A percentile compares a stretch with the other conserved stretches of the same genome.
Evolutionary conservation across 2,329 filamentous ascomycete genomes (phyloP).

Genomic region (Trematosphaeria pertusa): DNA sequence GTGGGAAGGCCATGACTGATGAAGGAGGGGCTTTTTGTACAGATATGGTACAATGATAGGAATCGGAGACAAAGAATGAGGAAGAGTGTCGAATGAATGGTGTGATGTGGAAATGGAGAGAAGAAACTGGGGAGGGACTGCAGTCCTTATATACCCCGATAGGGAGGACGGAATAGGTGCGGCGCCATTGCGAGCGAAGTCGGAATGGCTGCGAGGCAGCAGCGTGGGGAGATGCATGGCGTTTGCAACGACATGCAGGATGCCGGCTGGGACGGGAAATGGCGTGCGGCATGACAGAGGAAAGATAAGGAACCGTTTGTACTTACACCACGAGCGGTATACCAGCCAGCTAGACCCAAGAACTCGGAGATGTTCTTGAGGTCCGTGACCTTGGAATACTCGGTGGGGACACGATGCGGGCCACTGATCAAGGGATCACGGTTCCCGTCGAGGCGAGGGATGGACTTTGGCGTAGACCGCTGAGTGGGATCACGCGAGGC

Average conservation of each 20-base stretch:
- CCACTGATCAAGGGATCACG: slow-evolving; percentile 30
- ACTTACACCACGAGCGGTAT: slow-evolving; percentile 47
- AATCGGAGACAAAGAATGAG: slow-evolving; percentile 4
- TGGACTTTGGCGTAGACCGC: slow-evolving; percentile 35
- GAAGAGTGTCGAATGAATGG: slow-evolving; percentile 6
- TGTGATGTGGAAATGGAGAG: background rate
- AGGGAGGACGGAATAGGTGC: no score
- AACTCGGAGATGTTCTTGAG: slow-evolving; percentile 48
- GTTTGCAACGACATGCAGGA: slow-evolving; percentile 7
- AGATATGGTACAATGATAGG: slow-evolving; percentile 2
- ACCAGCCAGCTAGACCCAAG: slow-evolving; percentile 44
- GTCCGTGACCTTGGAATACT: slow-evolving; percentile 36
- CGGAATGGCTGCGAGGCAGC: background rate
- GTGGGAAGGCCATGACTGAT: slow-evolving; percentile 15
- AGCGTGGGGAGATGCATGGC: slow-evolving; percentile 1
- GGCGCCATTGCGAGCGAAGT: background rate
- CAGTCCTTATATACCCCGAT: slow-evolving; percentile 1
- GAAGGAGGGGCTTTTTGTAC: slow-evolving; percentile 5
- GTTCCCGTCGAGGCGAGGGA: slow-evolving; percentile 45
- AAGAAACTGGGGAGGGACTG: background rate
- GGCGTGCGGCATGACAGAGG: slow-evolving; percentile 1
- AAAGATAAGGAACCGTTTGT: slow-evolving; percentile 20
- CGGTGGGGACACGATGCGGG: slow-evolving; percentile 10
- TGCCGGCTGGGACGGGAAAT: background rate
- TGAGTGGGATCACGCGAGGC: slow-evolving; percentile 32